Base-by-base conservation (phyloP, 345 rosid genomes). In the Capsella bursapastoris region DNA sequence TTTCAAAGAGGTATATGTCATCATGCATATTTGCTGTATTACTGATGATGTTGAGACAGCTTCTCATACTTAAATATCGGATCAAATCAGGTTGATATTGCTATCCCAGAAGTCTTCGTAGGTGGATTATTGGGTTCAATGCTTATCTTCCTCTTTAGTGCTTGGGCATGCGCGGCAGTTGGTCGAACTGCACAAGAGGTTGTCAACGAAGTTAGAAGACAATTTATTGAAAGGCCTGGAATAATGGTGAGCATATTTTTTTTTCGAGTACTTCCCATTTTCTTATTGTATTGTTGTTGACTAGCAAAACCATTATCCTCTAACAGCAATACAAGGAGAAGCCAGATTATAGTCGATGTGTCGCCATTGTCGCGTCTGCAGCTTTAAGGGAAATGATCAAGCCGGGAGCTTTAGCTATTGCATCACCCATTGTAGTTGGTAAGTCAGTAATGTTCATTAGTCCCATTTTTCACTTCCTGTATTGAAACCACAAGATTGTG, bases 121-220 rank as follows among this genome's bases (percentile, higher is more conserved):
- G 97, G 99, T 71, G 99, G 99, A 64, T 80, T 95, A 78, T 79
- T 95, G 81, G 99, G 99, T 27, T 83, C 99, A 28, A 92, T 92
- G 99, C 98, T 92, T 76, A 95, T 95, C 62, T 95, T 79, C 84
- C 81, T 95, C 69, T 92, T 95, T 71, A 95, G 97, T 82, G 97
- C 89, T 70, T 92, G 94, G 97, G 97, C 97, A 55, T 95, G 99
- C 68, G 80, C 98, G 35, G 98, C 98, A 43, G 98, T 95, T 69
- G 98, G 99, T 66, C 86, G 90, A 81, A 96, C 98, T 79, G 99
- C 99, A 43, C 99, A 96, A 82, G 99, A 96, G 87, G 99, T 96
- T 78, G 99, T 92, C 58, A 88, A 91, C 64, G 99, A 95, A 92
- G 98, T 95, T 61, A 86, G 99, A 84, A 84, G 98, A 80, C 99